Evolutionary conservation across 2,329 filamentous ascomycete genomes (phyloP).

Genomic region (Ramularia endophylla): DNA sequence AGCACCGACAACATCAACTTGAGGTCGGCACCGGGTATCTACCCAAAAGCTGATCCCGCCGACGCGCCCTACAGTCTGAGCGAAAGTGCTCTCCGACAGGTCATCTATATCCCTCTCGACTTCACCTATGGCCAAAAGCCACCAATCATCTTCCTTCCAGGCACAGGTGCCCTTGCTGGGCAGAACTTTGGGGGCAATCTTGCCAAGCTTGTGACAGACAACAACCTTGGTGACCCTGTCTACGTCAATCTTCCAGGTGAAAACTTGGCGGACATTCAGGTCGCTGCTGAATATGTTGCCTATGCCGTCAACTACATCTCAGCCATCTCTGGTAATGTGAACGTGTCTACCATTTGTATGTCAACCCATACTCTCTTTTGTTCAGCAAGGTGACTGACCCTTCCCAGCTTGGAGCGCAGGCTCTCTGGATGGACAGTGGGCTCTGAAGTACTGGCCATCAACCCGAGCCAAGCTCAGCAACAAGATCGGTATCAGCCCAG

Average conservation of each 20-base stretch:
- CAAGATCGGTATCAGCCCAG: slow-evolving; percentile 47
- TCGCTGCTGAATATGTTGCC: slow-evolving; percentile 46
- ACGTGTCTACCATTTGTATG: slow-evolving; percentile 17
- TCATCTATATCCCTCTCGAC: slow-evolving; percentile 46
- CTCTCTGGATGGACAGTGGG: slow-evolving; percentile 50
- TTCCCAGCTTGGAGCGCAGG: slow-evolving; percentile 48
- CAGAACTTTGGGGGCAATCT: slow-evolving; percentile 43
- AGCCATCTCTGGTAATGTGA: slow-evolving; percentile 31
- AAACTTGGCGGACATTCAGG: slow-evolving; percentile 45
- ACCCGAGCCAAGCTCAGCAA: slow-evolving; percentile 41
- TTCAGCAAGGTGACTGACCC: too few relatives aligned
- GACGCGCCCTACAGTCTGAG: slow-evolving; percentile 47
- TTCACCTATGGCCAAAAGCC: slow-evolving; percentile 43
- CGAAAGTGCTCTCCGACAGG: slow-evolving; percentile 43
- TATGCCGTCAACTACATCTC: slow-evolving; percentile 54
- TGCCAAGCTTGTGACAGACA: slow-evolving; percentile 41
- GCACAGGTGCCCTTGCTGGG: slow-evolving; percentile 46
- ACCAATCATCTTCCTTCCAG: slow-evolving; percentile 49
- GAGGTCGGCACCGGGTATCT: slow-evolving; percentile 27
- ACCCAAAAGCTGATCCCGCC: slow-evolving; percentile 30
- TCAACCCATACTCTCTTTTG: not conserved
- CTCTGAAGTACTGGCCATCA: slow-evolving; percentile 52
- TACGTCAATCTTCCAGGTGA: slow-evolving; percentile 50
- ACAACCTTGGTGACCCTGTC: slow-evolving; percentile 43
- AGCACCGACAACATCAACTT: slow-evolving; percentile 25